These are phyloP conservation scores for Tulasnella sp. DNA, from an alignment of 768 basidiomycete genomes.

Conservation along the genomic window DNA sequence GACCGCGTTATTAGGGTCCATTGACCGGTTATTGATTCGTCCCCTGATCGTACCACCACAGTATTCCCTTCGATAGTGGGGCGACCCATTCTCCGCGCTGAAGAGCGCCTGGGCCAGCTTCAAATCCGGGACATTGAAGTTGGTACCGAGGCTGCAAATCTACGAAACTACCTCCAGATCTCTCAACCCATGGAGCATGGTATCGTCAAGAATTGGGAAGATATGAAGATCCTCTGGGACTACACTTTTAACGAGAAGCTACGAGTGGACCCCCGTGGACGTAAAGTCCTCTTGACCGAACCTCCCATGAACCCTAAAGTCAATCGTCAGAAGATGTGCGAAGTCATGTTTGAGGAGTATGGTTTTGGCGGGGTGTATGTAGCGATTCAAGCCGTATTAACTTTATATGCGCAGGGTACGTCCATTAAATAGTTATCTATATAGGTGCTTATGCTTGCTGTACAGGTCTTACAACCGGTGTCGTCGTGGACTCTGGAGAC, in stretches of 20 bases:
- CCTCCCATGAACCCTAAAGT: slow-evolving; percentile 97
- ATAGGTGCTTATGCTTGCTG: not conserved
- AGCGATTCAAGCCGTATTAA: slow-evolving; percentile 96
- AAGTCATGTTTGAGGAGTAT: slow-evolving; percentile 99
- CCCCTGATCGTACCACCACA: slow-evolving; percentile 24
- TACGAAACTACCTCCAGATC: slow-evolving; percentile 90
- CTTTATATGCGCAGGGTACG: slow-evolving; percentile 95
- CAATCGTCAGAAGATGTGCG: slow-evolving; percentile 86
- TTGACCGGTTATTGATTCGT: not conserved
- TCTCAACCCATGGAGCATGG: slow-evolving; percentile 99
- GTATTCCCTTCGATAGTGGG: slow-evolving; percentile 97
- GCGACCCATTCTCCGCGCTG: slow-evolving; percentile 91
- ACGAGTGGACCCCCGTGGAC: slow-evolving; percentile 68
- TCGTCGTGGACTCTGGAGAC: slow-evolving; percentile 98
- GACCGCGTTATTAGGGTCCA: not conserved
- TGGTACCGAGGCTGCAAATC: slow-evolving; percentile 90
- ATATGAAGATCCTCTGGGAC: slow-evolving; percentile 97
- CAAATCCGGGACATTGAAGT: slow-evolving; percentile 96
- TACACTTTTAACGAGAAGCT: slow-evolving; percentile 98
- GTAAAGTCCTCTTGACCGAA: slow-evolving; percentile 89
- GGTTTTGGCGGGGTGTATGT: slow-evolving; percentile 93
- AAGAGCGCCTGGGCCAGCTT: slow-evolving; percentile 79
- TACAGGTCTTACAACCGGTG: slow-evolving; percentile 89
- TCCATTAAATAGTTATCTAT: slow-evolving; percentile 5
- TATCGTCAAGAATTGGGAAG: slow-evolving; percentile 97